Base-by-base conservation (phyloP, 2,329 filamentous ascomycete genomes). In the Arthrobotrys sphaeroides region DNA sequence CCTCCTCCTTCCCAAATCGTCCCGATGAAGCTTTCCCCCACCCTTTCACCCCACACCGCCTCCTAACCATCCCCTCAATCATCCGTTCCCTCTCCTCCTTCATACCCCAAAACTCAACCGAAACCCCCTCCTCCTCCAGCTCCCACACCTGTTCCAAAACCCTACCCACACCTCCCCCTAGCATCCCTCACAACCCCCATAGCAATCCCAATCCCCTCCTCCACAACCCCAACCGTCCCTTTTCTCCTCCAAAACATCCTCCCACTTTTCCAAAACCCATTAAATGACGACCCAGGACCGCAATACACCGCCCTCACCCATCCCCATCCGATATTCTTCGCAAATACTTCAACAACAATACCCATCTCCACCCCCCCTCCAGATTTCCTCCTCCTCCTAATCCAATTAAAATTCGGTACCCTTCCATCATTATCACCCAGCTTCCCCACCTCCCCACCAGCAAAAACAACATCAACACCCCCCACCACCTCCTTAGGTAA, bases 321-420 rank as follows among this genome's bases (percentile, higher is more conserved):
- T 16, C 26, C 7, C 2, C 16, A 9, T 2, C 12, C 5, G 5
- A 22, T 22, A 36, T 33, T 49, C 2, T 26, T 43, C 1, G 9
- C 16, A 22, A 36, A 64, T 0, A 64, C 26, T 24, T 64, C 42
- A 7, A 64, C 13, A 13, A 49, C 59, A 6, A 64, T 26, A 13
- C 40, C 40, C 24, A 64, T 20, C 3, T 26, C 42, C 2, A 12
- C 3, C 40, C 40, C 24, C 49, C 13, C 3, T 26, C 42, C 2
- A 12, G 10, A 24, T 5, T 31, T 28, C 24, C n/a, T 1, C 7
- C n/a, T 36, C 6, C 12, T 26, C 6, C 38, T 12, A 3, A 49
- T 38, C 40, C 40, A 49, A 49, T 64, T 64, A 5, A 64, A 49
- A n/a, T 59, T 59, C 10, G 53, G 36, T 43, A 28, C 20, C 16